Percentiles rank a stretch among this genome's conserved stretches.
These are phyloP conservation scores for Penicillium psychrofluorescens DNA, from an alignment of 495 filamentous ascomycete genomes.

Conservation along the genomic window DNA sequence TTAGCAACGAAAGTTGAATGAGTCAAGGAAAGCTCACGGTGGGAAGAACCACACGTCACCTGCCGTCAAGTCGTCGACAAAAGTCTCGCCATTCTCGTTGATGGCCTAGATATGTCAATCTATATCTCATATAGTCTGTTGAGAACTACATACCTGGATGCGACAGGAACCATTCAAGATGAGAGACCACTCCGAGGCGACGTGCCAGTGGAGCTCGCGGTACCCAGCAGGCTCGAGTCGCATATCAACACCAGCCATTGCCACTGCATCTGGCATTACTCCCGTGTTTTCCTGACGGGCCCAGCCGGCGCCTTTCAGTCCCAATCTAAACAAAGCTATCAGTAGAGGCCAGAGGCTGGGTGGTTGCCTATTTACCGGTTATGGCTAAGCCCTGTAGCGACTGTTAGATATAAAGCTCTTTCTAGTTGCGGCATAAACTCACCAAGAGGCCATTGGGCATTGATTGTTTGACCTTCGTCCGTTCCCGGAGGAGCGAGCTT, in stretches of 20 bases:
- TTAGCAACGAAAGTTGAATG: background rate
- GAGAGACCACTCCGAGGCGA: constrained; percentile 58
- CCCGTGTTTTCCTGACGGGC: constrained; percentile 59
- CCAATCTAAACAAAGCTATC: constrained; percentile 27
- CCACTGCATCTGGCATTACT: constrained; percentile 55
- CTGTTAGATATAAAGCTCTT: background rate
- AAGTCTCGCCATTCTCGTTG: constrained; percentile 55
- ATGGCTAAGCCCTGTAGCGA: constrained; percentile 43
- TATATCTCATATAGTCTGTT: background rate
- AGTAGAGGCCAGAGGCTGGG: background rate
- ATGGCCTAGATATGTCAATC: constrained; percentile 38
- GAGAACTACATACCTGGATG: constrained; percentile 24
- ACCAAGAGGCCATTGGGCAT: constrained; percentile 68
- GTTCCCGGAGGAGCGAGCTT: constrained; percentile 59
- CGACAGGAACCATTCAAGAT: constrained; percentile 60
- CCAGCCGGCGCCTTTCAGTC: constrained; percentile 55
- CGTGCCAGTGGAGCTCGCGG: constrained; percentile 70
- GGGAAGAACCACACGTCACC: constrained; percentile 73
- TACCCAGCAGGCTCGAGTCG: constrained; percentile 58
- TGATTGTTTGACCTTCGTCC: constrained; percentile 53
- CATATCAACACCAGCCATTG: constrained; percentile 77
- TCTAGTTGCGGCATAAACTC: background rate
- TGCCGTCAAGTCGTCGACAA: constrained; percentile 57
- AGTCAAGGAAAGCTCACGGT: constrained; percentile 16
- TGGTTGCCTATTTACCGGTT: constrained; percentile 30